Conservation (phyloP, 495 filamentous ascomycete genomes). For the Amphirosellinia nigrospora region DNA sequence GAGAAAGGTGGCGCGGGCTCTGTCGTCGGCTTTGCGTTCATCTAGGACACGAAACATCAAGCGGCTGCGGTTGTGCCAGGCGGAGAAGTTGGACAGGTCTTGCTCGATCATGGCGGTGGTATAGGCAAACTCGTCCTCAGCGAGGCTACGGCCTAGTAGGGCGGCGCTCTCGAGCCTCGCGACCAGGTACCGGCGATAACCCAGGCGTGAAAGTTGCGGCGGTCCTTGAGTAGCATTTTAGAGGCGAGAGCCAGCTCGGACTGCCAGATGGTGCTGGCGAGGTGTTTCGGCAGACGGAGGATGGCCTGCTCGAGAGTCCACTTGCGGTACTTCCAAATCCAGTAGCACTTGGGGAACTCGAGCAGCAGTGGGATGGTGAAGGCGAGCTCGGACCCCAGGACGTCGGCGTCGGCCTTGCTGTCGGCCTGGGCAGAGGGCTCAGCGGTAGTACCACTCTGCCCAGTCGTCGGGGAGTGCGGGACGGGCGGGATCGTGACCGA, state of each 20-base stretch:
- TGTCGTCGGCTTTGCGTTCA: slow-evolving; percentile 67
- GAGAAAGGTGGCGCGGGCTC: slow-evolving; percentile 68
- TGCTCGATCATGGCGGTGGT: slow-evolving; percentile 82
- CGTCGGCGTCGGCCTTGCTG: slow-evolving; percentile 36
- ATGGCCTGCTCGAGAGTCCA: slow-evolving; percentile 82
- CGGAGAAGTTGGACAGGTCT: slow-evolving; percentile 93
- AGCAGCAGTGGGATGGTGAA: slow-evolving; percentile 85
- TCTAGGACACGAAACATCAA: slow-evolving; percentile 77
- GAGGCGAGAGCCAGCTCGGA: slow-evolving; percentile 78
- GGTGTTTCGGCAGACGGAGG: slow-evolving; percentile 57
- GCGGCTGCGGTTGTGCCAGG: slow-evolving; percentile 90
- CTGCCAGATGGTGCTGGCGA: slow-evolving; percentile 75
- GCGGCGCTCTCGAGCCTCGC: slow-evolving; percentile 65
- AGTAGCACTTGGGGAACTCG: slow-evolving; percentile 95
- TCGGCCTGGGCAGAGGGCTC: slow-evolving; percentile 31
- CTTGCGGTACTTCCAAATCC: slow-evolving; percentile 97
- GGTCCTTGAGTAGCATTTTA: slow-evolving; percentile 87
- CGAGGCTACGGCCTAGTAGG: slow-evolving; percentile 63
- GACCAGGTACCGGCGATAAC: slow-evolving; percentile 82
- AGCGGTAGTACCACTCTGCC: slow-evolving; percentile 63
- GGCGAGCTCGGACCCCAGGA: slow-evolving; percentile 67
- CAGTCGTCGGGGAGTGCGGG: slow-evolving; percentile 56
- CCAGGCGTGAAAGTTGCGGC: slow-evolving; percentile 97
- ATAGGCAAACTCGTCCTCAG: slow-evolving; percentile 84
- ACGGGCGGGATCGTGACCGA: slow-evolving; percentile 54